Base-by-base conservation (phyloP, 768 basidiomycete genomes). In the Lepiota subincarnata region DNA sequence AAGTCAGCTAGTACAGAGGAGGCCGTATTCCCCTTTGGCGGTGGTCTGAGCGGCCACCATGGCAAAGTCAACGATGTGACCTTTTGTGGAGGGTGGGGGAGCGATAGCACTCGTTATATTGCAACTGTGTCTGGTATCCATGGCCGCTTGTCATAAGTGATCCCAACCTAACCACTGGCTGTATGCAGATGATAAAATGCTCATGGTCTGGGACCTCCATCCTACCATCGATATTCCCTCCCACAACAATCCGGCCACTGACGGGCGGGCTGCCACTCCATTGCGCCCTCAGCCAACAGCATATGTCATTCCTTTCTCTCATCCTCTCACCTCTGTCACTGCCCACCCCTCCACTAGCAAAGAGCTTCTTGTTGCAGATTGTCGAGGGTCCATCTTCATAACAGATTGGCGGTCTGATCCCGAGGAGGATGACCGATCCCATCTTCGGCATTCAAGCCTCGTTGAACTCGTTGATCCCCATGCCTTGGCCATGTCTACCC, bases 181-280 rank as follows among this genome's bases (percentile, higher is more conserved):
- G 12, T 46, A 6, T 19, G 50, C 57, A 89, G 89, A 90, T 59
- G 90, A 92, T 69, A 87, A 82, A 64, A 86, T 87, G 79, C 77
- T 90, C 36, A 86, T 90, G 82, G 82, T 92, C 6, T 92, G 90
- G 90, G 89, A 92, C 67, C 76, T 92, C n/a, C 72, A 78, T 60
- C 89, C 89, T 0, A 63, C 72, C 34, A 50, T 76, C 42, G 68
- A 79, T 50, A 70, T 78, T 39, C 65, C 73, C 34, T 75, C 81
- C 62, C 59, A 60, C 57, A 38, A 69, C 67, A 2, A 63, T 61
- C 51, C 53, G 28, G 60, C 64, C 14, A 56, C 62, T 39, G 56
- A 65, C 19, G 60, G 60, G 41, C 65, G 72, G 13, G 67, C 70
- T 13, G 62, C 62, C 4, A 61, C 67, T 6, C 63, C 69, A 19